Base-by-base conservation (phyloP, 1,139 yeast species). In the Pichia sp. region DNA sequence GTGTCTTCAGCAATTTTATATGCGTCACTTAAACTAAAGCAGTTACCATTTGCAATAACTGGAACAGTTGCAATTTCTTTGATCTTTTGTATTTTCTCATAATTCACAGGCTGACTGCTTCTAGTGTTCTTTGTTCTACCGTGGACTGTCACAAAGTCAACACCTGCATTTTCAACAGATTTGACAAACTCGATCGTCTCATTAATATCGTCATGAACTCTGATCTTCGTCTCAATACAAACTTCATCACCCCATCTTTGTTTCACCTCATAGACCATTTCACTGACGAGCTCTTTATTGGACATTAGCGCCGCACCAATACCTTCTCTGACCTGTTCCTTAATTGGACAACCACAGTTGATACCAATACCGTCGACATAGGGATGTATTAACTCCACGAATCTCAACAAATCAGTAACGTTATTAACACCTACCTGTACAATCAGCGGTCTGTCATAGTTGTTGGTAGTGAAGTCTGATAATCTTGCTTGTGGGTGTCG, bases 331-430 rank as follows among this genome's bases (percentile, higher is more conserved):
- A 86, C 86, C 62, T 92, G 98, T 53, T 92, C 97, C 52, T 82
- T 85, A 43, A 92, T 88, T 1, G 98, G 98, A 65, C 98, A 92
- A 0, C 98, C 98, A 65, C 98, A 92, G 67, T 92, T 94, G 46
- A 92, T 71, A 0, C 98, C 97, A 33, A 92, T 81, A 1, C 95
- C 98, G 64, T 92, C 97, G 39, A 87, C 92, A 58, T 77, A 86
- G 0, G 95, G 95, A 50, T 77, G 77, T n/a, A 90, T 79, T 88
- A 92, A 80, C 45, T 82, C 87, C 3, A 86, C 88, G 58, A 94
- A 90, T 49, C 92, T 73, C 36, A 85, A 62, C 46, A 92, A 66
- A 61, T 92, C 97, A n/a, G 79, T 75, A 4, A 83, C 85, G 59
- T 88, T 92, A 57, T 86, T 87, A 27, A 85, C 84, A 3, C 98